Evolutionary conservation across 1,284 basidiomycete species (phyloP).

Genomic region (Caloboletus firmus): DNA sequence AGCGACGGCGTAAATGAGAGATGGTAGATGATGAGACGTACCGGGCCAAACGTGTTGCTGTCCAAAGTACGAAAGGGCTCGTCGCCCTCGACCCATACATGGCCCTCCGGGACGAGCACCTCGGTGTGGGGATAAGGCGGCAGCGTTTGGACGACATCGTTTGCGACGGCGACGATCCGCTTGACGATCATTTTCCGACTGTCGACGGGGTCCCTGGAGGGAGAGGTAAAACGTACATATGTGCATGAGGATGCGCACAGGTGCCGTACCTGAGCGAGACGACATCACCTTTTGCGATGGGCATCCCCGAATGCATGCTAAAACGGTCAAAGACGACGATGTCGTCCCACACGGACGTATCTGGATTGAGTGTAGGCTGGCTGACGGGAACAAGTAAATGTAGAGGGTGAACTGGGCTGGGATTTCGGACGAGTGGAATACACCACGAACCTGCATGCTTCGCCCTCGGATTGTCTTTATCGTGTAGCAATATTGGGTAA

Average conservation of each 20-base stretch:
- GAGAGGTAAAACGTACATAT: not conserved
- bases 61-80: conserved; percentile 52
- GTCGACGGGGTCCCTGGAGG: conserved; percentile 58
- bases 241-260: not conserved
- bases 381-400: conserved; percentile 26
- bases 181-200: conserved; percentile 59
- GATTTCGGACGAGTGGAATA: not conserved
- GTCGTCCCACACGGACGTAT: conserved; percentile 60
- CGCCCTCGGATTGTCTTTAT: conserved; percentile 58
- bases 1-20: not conserved
- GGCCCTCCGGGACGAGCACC: conserved; percentile 57
- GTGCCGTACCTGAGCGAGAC: conserved; percentile 54
- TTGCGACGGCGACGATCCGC: conserved; percentile 63
- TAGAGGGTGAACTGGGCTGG: not conserved
- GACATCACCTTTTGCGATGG: conserved; percentile 60
- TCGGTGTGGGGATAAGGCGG: conserved; percentile 66
- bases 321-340: conserved; percentile 62
- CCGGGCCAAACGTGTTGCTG: conserved; percentile 73
- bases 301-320: conserved; percentile 38
- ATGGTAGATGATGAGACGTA: conserved; percentile 32
- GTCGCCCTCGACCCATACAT: conserved; percentile 74
- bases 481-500: conserved; percentile 53
- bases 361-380: conserved; percentile 77
- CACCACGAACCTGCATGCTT: conserved; percentile 69
- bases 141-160: conserved; percentile 64